These are phyloP conservation scores for Eimeria falciformis DNA, from an alignment of 169 alveolate species.

Conservation along the genomic window DNA sequence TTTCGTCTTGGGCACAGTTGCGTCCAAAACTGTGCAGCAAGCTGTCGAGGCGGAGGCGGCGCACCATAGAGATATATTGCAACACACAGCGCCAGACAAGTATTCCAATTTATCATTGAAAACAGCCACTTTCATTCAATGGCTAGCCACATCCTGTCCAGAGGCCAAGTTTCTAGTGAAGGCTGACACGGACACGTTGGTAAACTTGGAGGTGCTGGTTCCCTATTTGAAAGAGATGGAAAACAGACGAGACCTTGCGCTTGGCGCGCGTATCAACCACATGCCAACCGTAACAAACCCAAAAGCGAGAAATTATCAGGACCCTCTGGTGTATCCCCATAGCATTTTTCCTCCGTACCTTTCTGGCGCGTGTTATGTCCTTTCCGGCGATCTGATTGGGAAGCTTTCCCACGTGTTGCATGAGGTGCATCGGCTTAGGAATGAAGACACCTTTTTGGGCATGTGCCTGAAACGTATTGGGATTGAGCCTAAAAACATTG, in stretches of 20 bases:
- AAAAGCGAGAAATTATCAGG: constrained; percentile 48
- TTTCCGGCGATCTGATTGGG: constrained; percentile 42
- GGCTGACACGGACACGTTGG: constrained; percentile 57
- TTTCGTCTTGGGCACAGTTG: constrained; percentile 45
- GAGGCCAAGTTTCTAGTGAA: constrained; percentile 54
- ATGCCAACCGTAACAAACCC: constrained; percentile 24
- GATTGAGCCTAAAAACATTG: constrained; percentile 33
- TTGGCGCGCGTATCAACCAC: constrained; percentile 26
- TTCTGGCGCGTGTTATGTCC: constrained; percentile 58
- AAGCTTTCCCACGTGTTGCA: constrained; percentile 19
- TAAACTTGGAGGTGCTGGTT: constrained; percentile 52
- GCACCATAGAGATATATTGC: constrained; percentile 38
- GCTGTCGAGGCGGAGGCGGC: constrained; percentile 53
- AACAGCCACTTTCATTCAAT: constrained; percentile 47
- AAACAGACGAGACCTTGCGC: constrained; percentile 39
- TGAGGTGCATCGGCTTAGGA: constrained; percentile 52
- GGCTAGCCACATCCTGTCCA: constrained; percentile 53
- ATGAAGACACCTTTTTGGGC: constrained; percentile 60
- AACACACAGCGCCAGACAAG: constrained; percentile 69
- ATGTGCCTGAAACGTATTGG: constrained; percentile 40
- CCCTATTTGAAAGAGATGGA: constrained; percentile 43
- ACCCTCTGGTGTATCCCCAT: constrained; percentile 56
- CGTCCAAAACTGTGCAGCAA: not conserved
- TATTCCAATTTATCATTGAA: constrained; percentile 28
- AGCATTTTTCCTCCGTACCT: constrained; percentile 54